phyloP scores from a whole-genome alignment of 306 rosid genomes.

The Vachellia pachyceras region DNA sequence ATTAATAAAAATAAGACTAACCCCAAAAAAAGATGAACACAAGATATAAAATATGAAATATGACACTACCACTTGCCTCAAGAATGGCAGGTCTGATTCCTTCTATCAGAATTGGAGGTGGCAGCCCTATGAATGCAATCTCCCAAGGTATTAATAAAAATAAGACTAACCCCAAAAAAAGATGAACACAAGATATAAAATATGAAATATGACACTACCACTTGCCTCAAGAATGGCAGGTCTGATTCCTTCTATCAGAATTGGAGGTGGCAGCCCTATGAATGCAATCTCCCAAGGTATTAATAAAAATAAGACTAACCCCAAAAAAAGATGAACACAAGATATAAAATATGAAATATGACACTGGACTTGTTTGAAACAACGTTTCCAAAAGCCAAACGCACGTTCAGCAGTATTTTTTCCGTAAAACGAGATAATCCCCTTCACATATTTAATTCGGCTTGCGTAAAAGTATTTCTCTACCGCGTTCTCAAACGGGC shows the following conservation, averaged over 20 bases:
- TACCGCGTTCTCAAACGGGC: no score
- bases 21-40: background rate
- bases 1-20: background rate
- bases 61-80: conserved; percentile 62
- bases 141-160: conserved; percentile 65
- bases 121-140: conserved; percentile 81
- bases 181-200: background rate
- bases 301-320: background rate
- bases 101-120: conserved; percentile 88
- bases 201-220: conserved; percentile 32
- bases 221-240: conserved; percentile 87
- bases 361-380: no score
- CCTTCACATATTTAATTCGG: no score
- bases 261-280: conserved; percentile 92
- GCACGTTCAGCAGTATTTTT: no score
- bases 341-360: background rate
- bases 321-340: background rate
- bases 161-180: background rate
- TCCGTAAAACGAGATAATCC: no score
- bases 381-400: no score
- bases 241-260: conserved; percentile 83
- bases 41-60: background rate
- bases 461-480: no score
- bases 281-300: conserved; percentile 84
- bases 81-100: conserved; percentile 91